Evolutionary conservation across 768 basidiomycete genomes (phyloP), one percentile per base, ranked within the genome.

Genomic region (Boletus tomentosulus): DNA sequence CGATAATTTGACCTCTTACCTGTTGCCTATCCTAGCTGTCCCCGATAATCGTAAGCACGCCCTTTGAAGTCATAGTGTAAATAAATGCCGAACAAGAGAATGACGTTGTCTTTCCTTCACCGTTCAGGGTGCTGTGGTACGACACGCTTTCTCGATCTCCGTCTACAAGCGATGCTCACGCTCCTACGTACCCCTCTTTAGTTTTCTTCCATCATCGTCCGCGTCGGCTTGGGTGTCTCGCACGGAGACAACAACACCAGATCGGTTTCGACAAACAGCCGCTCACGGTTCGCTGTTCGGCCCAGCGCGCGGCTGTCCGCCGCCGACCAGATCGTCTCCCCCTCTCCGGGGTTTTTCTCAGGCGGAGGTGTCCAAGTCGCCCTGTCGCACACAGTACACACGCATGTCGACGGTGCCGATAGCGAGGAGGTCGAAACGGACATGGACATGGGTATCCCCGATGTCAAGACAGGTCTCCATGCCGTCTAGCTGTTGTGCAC

Each of bases 201-300:
- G 50, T 67, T 66, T 48, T 65, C 66, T 38, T 61, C 57, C 37
- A 62, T 67, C 7, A 66, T 67, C 46, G 58, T 66, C 30, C 66
- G 64, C 28, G 57, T 66, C n/a, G 63, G 60, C 30, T 28, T 58
- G 7, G 63, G 62, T 28, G 37, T 64, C 30, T 62, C 56, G 31
- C 57, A 61, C n/a, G 62, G 59, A 16, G 62, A 56, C 37, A n/a
- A 39, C 11, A 30, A 37, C 28, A 38, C 31, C 5, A 44, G 3
- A 11, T 27, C 51, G 28, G 8, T 11, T 28, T 16, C 48, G 25
- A 28, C 41, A n/a, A 28, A 15, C n/a, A 42, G 44, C 16, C 62
- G 50, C 13, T n/a, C 46, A 22, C 54, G n/a, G 2, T 48, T 45
- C 46, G 24, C 15, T 8, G 12, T 42, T 3, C 53, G 48, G 11